Base-by-base conservation (phyloP, 1,139 yeast species). In the Arxiozyma bovina region DNA sequence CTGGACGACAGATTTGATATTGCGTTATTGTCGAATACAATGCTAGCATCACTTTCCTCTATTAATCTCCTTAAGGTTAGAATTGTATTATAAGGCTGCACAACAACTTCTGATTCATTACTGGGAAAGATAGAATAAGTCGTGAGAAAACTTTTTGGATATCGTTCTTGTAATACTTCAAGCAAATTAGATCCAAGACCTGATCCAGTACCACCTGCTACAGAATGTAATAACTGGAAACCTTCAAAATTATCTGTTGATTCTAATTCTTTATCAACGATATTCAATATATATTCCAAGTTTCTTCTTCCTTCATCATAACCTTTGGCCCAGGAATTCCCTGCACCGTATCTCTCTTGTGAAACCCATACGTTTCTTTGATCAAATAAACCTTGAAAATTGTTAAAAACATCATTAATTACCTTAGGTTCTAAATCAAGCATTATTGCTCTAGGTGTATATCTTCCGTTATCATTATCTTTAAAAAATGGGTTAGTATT, bases 161-260 rank as follows among this genome's bases (percentile, higher is more conserved):
- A 91, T 56, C 93, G 74, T 67, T 94, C 99, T 54, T 83, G 81
- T 57, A 94, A 71, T 27, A 83, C 74, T 68, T 93, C 98, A 50
- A 93, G 72, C 50, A 93, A 64, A 58, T 80, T 80, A 0, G 96
- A 88, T 0, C 99, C 99, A 48, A 90, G 81, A 8, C 99, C 99
- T 0, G 96, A 87, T 0, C 99, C 99, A 0, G 99, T 93, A 42
- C 99, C 99, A 27, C 99, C 99, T 0, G 97, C 98, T n/a, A 94
- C 96, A 18, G 97, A 88, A 69, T 93, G 99, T 55, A 91, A 72
- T 60, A 93, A 73, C 74, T 90, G 96, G 69, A 94, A 93, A 7
- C 95, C 95, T 58, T 90, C 93, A 54, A 91, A 74, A 56, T 87
- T 85, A 59, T 93, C 99, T 63, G 96, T 86, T 45, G 88, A 86